These are phyloP conservation scores for Mycotypha africana DNA, from an alignment of 371 early-diverging fungal species.

Conservation along the genomic window DNA sequence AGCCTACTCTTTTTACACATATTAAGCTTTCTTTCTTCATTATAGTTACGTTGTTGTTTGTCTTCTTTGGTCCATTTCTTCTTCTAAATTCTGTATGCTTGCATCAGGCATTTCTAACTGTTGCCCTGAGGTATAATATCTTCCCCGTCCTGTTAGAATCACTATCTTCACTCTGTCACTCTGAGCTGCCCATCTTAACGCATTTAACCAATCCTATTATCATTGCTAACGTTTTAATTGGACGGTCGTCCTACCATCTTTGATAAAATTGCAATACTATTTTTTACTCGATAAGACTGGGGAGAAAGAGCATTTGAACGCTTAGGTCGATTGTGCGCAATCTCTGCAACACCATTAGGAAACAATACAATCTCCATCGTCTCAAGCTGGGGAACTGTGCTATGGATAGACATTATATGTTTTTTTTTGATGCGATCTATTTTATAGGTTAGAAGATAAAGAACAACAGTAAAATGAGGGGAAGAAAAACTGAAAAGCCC, in stretches of 20 bases:
- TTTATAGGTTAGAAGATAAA: too few relatives aligned
- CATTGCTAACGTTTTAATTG: neutral
- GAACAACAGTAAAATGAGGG: too few relatives aligned
- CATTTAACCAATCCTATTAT: conserved; percentile 53
- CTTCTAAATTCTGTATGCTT: conserved; percentile 24
- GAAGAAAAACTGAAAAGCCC: too few relatives aligned
- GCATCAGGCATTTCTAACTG: conserved; percentile 40
- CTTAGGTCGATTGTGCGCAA: conserved; percentile 66
- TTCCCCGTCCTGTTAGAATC: conserved; percentile 65
- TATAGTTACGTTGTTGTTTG: conserved; percentile 17
- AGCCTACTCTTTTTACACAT: neutral
- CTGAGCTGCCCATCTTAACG: conserved; percentile 50
- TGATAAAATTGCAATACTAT: neutral
- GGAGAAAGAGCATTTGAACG: conserved; percentile 61
- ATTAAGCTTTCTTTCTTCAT: neutral
- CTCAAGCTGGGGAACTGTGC: conserved; percentile 42
- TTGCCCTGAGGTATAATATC: conserved; percentile 65
- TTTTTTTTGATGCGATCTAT: too few relatives aligned
- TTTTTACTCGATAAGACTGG: conserved; percentile 46
- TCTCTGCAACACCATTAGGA: conserved; percentile 56
- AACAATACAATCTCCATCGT: conserved; percentile 45
- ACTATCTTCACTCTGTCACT: conserved; percentile 50
- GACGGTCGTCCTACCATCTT: too few relatives aligned
- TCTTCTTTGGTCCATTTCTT: conserved; percentile 19
- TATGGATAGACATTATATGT: too few relatives aligned